Base-by-base conservation (phyloP, 176 grass and related monocot species). In the Puya raimondii region DNA sequence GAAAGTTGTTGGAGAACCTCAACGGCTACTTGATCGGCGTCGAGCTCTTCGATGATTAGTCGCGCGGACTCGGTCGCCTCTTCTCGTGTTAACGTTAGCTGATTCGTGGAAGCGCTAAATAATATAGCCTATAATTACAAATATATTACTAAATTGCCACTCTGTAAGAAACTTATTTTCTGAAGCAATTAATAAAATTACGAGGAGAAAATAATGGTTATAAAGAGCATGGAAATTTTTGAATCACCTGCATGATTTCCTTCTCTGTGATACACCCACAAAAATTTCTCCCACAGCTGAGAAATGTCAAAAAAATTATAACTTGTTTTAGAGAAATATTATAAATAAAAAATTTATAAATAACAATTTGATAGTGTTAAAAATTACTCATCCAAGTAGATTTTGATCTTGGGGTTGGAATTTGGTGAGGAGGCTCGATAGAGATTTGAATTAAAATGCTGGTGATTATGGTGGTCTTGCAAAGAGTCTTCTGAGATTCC, bases 21-120 rank as follows among this genome's bases (percentile, higher is more conserved):
- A 21, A 74, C 22, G 47, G 51, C 61, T 74, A 65, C 53, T 78
- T 74, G 70, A 48, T 70, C 80, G n/a, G 23, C 70, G 20, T 74
- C 48, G 6, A 84, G 76, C 70, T 84, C 82, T 75, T 84, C 82
- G 1, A 58, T 33, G 66, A 84, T 75, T 11, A 84, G 33, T 12
- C 66, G 67, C 16, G 76, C 76, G 17, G 69, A 84, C 52, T 84
- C 76, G 18, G 53, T 69, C 3, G 76, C 82, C 49, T 84, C 82
- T 70, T 84, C 82, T 51, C 65, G 53, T 3, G 27, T 79, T 49
- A 84, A 75, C 21, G 75, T 58, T 57, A 84, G 56, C 13, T 58
- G 74, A 73, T 84, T 84, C 25, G 79, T 64, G 52, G 56, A 65
- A 23, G 82, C 82, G 51, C 76, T 71, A 4, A 68, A 59, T 12